A percentile compares a stretch with the other conserved stretches of the same genome.
Evolutionary conservation across 2,329 filamentous ascomycete genomes (phyloP).

Genomic region (Zymoseptoria tritici): DNA sequence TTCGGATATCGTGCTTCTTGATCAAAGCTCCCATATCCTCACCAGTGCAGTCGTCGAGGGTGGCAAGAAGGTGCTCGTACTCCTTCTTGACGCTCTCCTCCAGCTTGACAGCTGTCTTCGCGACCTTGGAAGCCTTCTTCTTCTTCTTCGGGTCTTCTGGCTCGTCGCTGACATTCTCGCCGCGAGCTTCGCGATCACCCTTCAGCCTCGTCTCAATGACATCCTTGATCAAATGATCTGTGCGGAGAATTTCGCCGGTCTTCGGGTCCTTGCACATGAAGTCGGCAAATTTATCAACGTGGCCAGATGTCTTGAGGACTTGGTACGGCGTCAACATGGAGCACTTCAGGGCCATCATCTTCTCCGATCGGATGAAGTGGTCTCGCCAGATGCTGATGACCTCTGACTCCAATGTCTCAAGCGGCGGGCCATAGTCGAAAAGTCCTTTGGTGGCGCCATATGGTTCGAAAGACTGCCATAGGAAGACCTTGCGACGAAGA

Average conservation of each 20-base stretch:
- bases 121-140: conserved; percentile 66
- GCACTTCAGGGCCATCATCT: conserved; percentile 93
- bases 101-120: conserved; percentile 64
- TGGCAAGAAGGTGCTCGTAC: conserved; percentile 85
- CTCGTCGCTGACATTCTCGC: conserved; percentile 65
- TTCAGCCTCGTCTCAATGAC: conserved; percentile 80
- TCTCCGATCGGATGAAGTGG: conserved; percentile 86
- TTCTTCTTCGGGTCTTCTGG: conserved; percentile 80
- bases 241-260: conserved; percentile 91
- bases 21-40: conserved; percentile 81
- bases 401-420: conserved; percentile 78
- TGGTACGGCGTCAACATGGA: conserved; percentile 88
- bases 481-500: conserved; percentile 83
- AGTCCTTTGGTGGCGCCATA: conserved; percentile 54
- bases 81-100: conserved; percentile 80
- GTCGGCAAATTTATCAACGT: conserved; percentile 96
- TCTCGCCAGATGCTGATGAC: conserved; percentile 86
- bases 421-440: conserved; percentile 88
- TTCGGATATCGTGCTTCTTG: conserved; percentile 82
- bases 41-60: conserved; percentile 91
- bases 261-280: conserved; percentile 93
- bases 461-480: conserved; percentile 91
- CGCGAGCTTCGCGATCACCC: conserved; percentile 86
- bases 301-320: conserved; percentile 84
- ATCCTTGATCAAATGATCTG: conserved; percentile 94